Base-by-base conservation (phyloP, 106 monocot genomes). In the Agapanthus africanus region DNA sequence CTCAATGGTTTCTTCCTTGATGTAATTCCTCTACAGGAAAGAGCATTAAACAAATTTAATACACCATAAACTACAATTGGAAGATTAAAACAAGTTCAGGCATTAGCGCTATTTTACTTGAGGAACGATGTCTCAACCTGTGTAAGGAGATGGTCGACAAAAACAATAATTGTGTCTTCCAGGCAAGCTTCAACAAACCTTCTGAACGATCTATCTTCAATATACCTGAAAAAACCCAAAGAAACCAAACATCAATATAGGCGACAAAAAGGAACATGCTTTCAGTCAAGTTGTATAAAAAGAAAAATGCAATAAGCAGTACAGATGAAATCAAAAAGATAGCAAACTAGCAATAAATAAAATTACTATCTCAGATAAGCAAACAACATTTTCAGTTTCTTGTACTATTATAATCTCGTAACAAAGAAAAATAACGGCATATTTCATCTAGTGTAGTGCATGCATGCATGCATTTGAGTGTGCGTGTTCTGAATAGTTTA, bases 141-240 rank as follows among this genome's bases (percentile, higher is more conserved):
- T 32, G 71, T 78, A 44, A 99, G 90, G 46, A 99, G 87, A 85
- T 90, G 99, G 40, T 99, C 99, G 61, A 89, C 81, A 81, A 90
- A 99, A 68, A 83, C 46, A 35, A 99, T 82, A 65, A 99, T 82
- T 31, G 90, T 93, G 79, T 99, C 90, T 79, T 99, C 99, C 40
- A 99, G 50, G 79, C 90, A 93, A 59, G 90, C 84, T 79, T 99
- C 99, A 38, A 86, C 93, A 72, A 99, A 99, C 46, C 92, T 90
- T 81, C 82, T 90, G 49, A 99, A 99, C 57, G 93, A 93, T 71
- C 99, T 85, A 67, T 99, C 99, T 74, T 99, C 99, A 63, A 99
- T 87, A 68, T 90, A 99, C 68, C 99, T 97, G 39, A 38, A 21
- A 67, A 65, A 8, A 6, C 66, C 7, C 66, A 63, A 26, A 66